Evolutionary conservation across 2,329 filamentous ascomycete genomes (phyloP), one percentile per base, ranked within the genome.

Genomic region (Fusarium tuaranense): DNA sequence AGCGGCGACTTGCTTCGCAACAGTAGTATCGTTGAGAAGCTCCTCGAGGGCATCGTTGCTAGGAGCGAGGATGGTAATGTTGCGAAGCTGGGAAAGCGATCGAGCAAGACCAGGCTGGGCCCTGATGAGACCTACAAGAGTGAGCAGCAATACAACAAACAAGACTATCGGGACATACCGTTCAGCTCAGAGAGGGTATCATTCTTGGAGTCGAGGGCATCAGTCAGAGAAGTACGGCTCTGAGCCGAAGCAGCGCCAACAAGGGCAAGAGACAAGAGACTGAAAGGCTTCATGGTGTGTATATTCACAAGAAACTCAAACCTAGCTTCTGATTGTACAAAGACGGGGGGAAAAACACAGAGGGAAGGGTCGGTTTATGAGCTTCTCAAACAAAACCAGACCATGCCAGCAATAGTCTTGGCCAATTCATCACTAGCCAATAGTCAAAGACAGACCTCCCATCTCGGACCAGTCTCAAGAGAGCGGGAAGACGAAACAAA

Each of bases 31-130:
- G 65, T 83, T 86, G 22, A 84, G 83, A 63, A 89, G 87, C 44
- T 83, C 82, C 59, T 85, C 81, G 81, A 91, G 88, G 13, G 88
- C 88, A 5, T 83, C 83, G 73, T 90, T 89, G 78, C 82, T 86
- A 20, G 90, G 90, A 0, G 87, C 89, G 71, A 91, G 87, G 74
- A 91, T 81, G 38, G 79, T 79, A 61, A 79, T 70, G 68, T 79
- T 79, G 16, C 62, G 55, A 1, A 72, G 53, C 30, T 69, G 63
- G 25, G 57, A 32, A 14, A 79, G 71, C 7, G 66, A 36, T 32
- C 71, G 63, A 18, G 72, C 68, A 61, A 78, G 76, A 14, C 38
- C 67, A n/a, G 72, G 65, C 82, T 79, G 78, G 25, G 64, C 58
- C 13, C 39, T 16, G 12, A 81, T 67, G 5, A 81, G 74, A 2